Base-by-base conservation (phyloP, 192 early-diverging fungal species). In the Coemansia asiatica region DNA sequence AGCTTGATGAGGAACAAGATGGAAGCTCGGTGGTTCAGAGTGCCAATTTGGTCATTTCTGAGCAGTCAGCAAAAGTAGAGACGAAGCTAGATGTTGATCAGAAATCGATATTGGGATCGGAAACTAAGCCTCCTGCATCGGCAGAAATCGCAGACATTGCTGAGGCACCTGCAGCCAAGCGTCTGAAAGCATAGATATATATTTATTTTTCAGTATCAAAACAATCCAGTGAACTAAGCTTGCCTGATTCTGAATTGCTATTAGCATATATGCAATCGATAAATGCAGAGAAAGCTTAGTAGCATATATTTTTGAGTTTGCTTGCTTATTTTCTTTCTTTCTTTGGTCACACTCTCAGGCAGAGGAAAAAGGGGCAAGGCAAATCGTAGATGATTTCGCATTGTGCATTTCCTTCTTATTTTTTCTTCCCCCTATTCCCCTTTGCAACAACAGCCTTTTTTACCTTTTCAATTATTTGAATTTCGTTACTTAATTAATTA, bases 151-250 rank as follows among this genome's bases (percentile, higher is more conserved):
- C 40, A 44, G 40, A 44, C 40, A 16, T 44, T 13, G 56, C 33
- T 57, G 56, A 57, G 1, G 29, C 28, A 2, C 38, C 33, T 26
- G 22, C 38, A 26, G 23, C 64, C 25, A 58, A 66, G 55, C 64
- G 64, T 21, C 22, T 64, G 0, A 64, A 64, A 21, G 36, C 26
- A 1, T 64, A 27, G 28, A 3, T n/a, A 6, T 1, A 46, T 54
- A 3, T 1, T 23, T 19, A 5, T 31, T 31, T 28, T 48, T 25
- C 25, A 48, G 50, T 22, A 22, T 25, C 16, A 6, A 21, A 8
- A 12, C 35, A n/a, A n/a, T n/a, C n/a, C n/a, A n/a, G n/a, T n/a
- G n/a, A n/a, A n/a, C n/a, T n/a, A n/a, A n/a, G n/a, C n/a, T n/a
- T n/a, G n/a, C n/a, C n/a, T n/a, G n/a, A n/a, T n/a, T n/a, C n/a